These are phyloP conservation scores for Aspergillus kassunensis DNA, from an alignment of 495 filamentous ascomycete species.

Conservation along the genomic window DNA sequence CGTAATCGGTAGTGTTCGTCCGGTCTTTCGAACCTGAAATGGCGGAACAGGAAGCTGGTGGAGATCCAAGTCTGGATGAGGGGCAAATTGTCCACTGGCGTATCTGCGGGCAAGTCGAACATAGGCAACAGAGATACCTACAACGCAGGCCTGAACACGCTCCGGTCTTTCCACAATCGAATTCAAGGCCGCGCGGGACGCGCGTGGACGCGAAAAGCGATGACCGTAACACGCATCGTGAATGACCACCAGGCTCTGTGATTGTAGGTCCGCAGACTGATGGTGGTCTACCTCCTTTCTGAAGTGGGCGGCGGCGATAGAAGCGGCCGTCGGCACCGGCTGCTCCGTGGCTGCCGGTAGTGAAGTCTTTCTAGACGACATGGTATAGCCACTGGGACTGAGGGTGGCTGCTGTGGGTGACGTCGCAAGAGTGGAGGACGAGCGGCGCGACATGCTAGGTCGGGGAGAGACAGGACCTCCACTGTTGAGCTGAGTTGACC, in stretches of 20 bases:
- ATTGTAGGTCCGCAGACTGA: conserved; percentile 43
- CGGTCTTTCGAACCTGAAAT: conserved; percentile 76
- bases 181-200: conserved; percentile 57
- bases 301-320: conserved; percentile 68
- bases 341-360: conserved; percentile 21
- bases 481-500: conserved; percentile 27
- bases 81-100: conserved; percentile 62
- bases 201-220: conserved; percentile 76
- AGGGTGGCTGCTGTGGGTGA: conserved; percentile 30
- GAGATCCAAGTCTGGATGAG: conserved; percentile 52
- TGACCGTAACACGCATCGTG: conserved; percentile 95
- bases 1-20: conserved; percentile 57
- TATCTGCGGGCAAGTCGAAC: conserved; percentile 80
- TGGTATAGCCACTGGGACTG: conserved; percentile 10
- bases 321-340: conserved; percentile 54
- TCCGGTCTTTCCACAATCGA: conserved; percentile 91
- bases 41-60: conserved; percentile 57
- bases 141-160: conserved; percentile 75
- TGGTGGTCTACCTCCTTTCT: conserved; percentile 63
- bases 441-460: conserved; percentile 38
- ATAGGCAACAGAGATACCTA: conserved; percentile 85
- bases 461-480: conserved; percentile 31
- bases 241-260: conserved; percentile 75
- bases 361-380: conserved; percentile 21
- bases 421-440: conserved; percentile 44